A percentile compares a stretch with the other conserved stretches of the same genome.
These are phyloP conservation scores for Candida saitoana DNA, from an alignment of 805 yeast species.

Conservation along the genomic window DNA sequence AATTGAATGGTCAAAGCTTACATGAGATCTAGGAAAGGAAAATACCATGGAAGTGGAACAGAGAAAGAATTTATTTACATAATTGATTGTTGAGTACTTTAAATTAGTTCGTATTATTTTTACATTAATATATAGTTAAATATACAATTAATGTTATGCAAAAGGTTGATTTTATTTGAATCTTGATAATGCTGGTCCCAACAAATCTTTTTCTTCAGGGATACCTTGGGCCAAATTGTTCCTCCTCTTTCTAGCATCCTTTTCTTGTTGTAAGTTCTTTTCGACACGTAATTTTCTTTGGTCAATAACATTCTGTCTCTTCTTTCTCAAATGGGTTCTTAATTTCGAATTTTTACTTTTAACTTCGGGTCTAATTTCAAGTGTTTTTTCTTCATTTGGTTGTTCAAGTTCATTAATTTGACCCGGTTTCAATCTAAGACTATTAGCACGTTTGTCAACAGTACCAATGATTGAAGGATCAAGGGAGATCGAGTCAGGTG, in stretches of 20 bases:
- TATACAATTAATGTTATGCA: constrained; percentile 7
- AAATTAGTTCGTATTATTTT: constrained; percentile 6
- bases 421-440: constrained; percentile 59
- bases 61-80: too few species aligned
- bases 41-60: constrained; percentile 6
- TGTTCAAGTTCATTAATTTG: constrained; percentile 47
- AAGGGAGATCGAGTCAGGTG: constrained; percentile 87
- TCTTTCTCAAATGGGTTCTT: constrained; percentile 76
- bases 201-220: constrained; percentile 49
- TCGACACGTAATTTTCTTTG: constrained; percentile 78
- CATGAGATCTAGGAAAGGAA: not conserved
- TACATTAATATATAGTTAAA: not conserved
- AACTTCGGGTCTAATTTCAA: constrained; percentile 61
- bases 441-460: constrained; percentile 67
- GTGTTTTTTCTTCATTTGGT: constrained; percentile 38
- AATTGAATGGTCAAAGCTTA: not conserved
- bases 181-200: constrained; percentile 48
- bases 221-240: constrained; percentile 42
- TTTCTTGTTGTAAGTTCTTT: constrained; percentile 68
- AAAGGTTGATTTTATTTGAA: constrained; percentile 28
- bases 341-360: constrained; percentile 80
- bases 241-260: constrained; percentile 57
- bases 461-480: constrained; percentile 87
- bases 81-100: constrained; percentile 21
- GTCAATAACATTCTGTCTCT: constrained; percentile 79